phyloP scores from a whole-genome alignment of 371 early-diverging fungal species.

The Fennellomyces sp. region DNA sequence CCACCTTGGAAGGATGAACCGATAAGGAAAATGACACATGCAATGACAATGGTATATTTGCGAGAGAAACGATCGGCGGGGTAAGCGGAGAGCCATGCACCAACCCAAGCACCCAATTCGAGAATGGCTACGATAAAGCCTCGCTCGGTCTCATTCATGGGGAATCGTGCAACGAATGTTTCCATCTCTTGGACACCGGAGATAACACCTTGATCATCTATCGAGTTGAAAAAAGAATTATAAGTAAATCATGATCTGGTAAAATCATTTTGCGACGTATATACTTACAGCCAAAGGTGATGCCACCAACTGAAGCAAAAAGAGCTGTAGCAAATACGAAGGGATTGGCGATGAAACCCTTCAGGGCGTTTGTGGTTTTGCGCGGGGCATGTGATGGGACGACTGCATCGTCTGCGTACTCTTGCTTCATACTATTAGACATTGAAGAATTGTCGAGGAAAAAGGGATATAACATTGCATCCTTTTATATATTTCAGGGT shows the following conservation, averaged over 20 bases:
- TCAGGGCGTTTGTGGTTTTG: slow-evolving; percentile 12
- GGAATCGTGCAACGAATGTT: slow-evolving; percentile 30
- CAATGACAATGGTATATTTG: slow-evolving; percentile 68
- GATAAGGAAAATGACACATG: slow-evolving; percentile 63
- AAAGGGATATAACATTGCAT: background rate
- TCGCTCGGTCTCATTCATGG: slow-evolving; percentile 29
- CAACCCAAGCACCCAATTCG: slow-evolving; percentile 61
- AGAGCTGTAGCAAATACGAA: slow-evolving; percentile 39
- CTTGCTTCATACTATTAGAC: background rate
- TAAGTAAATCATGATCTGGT: background rate
- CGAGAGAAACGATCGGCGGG: slow-evolving; percentile 71
- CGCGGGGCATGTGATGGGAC: background rate
- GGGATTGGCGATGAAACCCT: slow-evolving; percentile 39
- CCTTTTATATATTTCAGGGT: slow-evolving; percentile 1
- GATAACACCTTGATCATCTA: slow-evolving; percentile 52
- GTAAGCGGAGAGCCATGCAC: slow-evolving; percentile 54
- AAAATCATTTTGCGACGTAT: background rate
- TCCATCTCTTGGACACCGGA: slow-evolving; percentile 48
- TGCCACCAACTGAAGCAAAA: slow-evolving; percentile 46
- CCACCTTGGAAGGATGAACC: slow-evolving; percentile 70
- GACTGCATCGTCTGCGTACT: slow-evolving; percentile 5
- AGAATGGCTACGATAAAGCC: slow-evolving; percentile 64
- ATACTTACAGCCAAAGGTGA: slow-evolving; percentile 48
- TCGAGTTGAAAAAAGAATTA: background rate
- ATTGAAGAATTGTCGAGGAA: background rate